Percentiles rank a stretch among this genome's conserved stretches.
Evolutionary conservation across 2,329 filamentous ascomycete species (phyloP).

Genomic region (Fusarium kyushuense): DNA sequence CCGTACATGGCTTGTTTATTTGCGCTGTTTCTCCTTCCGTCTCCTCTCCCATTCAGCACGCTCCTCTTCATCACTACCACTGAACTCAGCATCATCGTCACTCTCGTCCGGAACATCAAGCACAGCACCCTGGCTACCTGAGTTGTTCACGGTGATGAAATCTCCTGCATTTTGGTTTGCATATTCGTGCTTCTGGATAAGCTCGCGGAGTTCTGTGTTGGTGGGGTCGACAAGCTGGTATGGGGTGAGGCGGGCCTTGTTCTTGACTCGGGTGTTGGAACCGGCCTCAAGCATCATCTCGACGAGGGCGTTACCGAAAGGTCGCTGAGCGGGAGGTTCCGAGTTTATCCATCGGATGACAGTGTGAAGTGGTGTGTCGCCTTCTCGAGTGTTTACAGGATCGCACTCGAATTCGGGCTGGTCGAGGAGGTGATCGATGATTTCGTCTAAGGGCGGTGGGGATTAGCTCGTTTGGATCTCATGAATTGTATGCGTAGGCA

Average conservation of each 20-base stretch:
- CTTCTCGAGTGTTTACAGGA: slow-evolving; percentile 75
- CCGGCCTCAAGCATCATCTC: slow-evolving; percentile 88
- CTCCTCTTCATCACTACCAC: slow-evolving; percentile 73
- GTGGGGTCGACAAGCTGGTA: slow-evolving; percentile 79
- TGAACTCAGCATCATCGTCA: slow-evolving; percentile 71
- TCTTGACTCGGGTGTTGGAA: slow-evolving; percentile 67
- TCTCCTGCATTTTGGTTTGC: slow-evolving; percentile 69
- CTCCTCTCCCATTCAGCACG: slow-evolving; percentile 70
- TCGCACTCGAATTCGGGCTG: slow-evolving; percentile 89
- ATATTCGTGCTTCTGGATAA: slow-evolving; percentile 80
- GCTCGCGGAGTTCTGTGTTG: slow-evolving; percentile 70
- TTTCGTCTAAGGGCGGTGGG: slow-evolving; percentile 69
- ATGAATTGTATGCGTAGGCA: slow-evolving; percentile 2
- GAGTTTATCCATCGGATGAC: slow-evolving; percentile 82
- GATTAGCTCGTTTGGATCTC: slow-evolving; percentile 30
- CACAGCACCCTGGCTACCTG: slow-evolving; percentile 24
- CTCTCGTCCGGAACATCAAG: slow-evolving; percentile 49
- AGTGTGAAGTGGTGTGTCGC: slow-evolving; percentile 83
- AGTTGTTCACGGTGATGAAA: slow-evolving; percentile 59
- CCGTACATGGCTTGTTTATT: slow-evolving; percentile 19
- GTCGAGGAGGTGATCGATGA: slow-evolving; percentile 85
- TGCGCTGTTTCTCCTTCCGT: slow-evolving; percentile 56
- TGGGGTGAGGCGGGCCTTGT: slow-evolving; percentile 79
- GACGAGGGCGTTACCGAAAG: slow-evolving; percentile 74
- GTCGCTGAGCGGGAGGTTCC: slow-evolving; percentile 71